Evolutionary conservation across 768 basidiomycete genomes (phyloP), one percentile per base, ranked within the genome.

Genomic region (Lentinula detonsa): DNA sequence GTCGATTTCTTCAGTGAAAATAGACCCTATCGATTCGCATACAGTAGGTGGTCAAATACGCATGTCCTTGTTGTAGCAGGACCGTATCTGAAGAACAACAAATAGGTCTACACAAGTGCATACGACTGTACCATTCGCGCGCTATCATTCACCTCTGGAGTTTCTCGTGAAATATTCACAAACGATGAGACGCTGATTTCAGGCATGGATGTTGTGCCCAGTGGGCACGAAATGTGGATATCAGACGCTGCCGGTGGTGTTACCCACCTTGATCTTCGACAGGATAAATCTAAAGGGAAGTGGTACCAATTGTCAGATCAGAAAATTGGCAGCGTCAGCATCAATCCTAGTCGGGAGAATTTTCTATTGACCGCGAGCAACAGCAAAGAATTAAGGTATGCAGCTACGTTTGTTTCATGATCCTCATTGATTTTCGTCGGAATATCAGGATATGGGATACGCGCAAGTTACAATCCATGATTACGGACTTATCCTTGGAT

Each of bases 161-260:
- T 87, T 35, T 90, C 92, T 2, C 77, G 75, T 28, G 90, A 94
- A 70, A 70, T 94, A 16, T 88, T 81, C 66, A 76, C 84, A 1
- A 82, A 80, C 18, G 85, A 86, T 2, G 82, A 86, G 33, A 69
- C 70, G 11, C 76, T 93, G 42, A 83, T 93, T 31, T 83, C 81
- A n/a, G 86, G 84, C 64, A 76, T 93, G 55, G 92, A 94, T 63
- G 66, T 91, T 11, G 72, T 82, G 0, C 84, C 86, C 0, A 74
- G 75, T 2, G 91, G 92, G 0, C 76, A 87, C 54, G 91, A 93
- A 68, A 82, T 94, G 81, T 94, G 92, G 92, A 80, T 93, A 57
- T 90, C 90, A 1, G 92, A 94, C 69, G 79, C 75, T 2, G 64
- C 72, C 6, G 92, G 92, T 15, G 87, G 90, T 23, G 76, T 84